Conservation (phyloP, 441 rosid genomes). For the Euphorbia celastroides region DNA sequence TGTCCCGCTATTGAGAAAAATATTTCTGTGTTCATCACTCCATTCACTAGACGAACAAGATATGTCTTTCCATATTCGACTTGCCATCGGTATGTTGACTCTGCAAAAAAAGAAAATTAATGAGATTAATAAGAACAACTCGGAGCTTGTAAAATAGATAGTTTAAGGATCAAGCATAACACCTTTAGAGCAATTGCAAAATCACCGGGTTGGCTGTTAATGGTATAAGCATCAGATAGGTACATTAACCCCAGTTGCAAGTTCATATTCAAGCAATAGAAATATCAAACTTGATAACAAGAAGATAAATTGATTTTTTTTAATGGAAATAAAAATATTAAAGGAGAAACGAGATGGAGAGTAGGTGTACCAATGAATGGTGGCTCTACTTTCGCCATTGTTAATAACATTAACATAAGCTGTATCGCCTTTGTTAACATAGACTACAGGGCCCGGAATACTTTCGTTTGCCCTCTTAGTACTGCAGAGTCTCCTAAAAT, state of each 20-base stretch:
- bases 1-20: slow-evolving; percentile 1
- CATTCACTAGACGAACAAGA: background rate
- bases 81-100: slow-evolving; percentile 6
- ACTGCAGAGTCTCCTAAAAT: background rate
- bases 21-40: background rate
- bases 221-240: slow-evolving; percentile 17
- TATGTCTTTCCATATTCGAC: slow-evolving; percentile 7
- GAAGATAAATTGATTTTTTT: no score
- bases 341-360: no score
- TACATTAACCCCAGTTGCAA: slow-evolving; percentile 7
- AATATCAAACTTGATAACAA: no score
- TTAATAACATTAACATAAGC: background rate
- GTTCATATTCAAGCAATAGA: no score
- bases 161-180: no score
- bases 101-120: background rate
- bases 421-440: background rate
- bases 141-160: no score
- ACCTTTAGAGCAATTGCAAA: slow-evolving; percentile 15
- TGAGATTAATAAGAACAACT: no score
- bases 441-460: background rate
- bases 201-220: slow-evolving; percentile 34
- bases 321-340: no score
- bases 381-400: background rate
- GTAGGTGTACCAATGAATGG: slow-evolving; percentile 9
- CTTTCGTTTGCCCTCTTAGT: slow-evolving; percentile 4